Evolutionary conservation across 305 asterid species (phyloP), one percentile per base, ranked within the genome.

Genomic region (Monarda citriodora): DNA sequence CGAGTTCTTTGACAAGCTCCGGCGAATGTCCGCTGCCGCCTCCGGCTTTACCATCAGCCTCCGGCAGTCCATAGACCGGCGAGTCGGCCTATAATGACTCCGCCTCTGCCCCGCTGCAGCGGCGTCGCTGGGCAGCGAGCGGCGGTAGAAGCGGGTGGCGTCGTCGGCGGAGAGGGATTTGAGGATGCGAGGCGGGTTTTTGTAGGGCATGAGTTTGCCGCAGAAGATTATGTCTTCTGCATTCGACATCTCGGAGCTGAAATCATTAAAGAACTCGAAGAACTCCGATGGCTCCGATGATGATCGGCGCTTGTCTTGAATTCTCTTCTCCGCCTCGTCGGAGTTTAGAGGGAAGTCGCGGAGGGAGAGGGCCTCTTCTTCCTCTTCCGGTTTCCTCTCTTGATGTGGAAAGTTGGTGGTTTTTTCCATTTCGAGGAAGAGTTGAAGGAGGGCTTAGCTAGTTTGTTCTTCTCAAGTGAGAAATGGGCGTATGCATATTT

Each of bases 171-270:
- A 61, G 14, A 51, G 73, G 23, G 73, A 60, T 49, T 74, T 72
- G 67, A 53, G 69, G 61, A 36, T 21, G 8, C 49, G 68, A 21
- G 58, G 63, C 3, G 62, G 66, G 41, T 42, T 58, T 40, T 61
- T 56, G 67, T 34, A 74, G 29, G 91, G 83, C 2, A 81, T 45
- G 72, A 88, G 86, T 55, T 77, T 85, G 26, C 96, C 96, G 54
- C 85, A 42, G 69, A 74, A 73, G 51, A 88, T 81, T 1, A 88
- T 85, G 77, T 85, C 96, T 53, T 88, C 96, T 25, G 96, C 95
- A 46, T 81, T 84, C 22, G 86, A 72, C 82, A 85, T 88, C 22
- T 63, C 65, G 38, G 54, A 34, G 50, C 32, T 72, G 61, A 71
- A 37, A 29, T 75, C 74, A 54, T 56, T 72, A 17, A 81, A 74